Evolutionary conservation across 805 yeast species (phyloP), one percentile per base, ranked within the genome.

Genomic region (Ogataea pini): DNA sequence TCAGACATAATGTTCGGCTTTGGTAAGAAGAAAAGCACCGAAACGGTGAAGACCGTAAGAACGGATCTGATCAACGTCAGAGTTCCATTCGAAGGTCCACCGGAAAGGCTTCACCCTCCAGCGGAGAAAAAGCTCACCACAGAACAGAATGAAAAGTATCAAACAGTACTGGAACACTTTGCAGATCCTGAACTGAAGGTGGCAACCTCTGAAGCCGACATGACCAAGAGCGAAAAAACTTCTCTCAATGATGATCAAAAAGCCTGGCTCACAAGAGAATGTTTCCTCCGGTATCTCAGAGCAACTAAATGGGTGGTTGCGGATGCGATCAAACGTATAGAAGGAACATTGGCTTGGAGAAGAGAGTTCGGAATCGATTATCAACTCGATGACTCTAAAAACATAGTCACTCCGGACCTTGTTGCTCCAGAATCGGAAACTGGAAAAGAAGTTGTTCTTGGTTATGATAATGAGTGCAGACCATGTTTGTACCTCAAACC

Each of bases 401-500:
- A 78, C 54, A 54, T 47, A 1, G 69, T 85, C 28, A 83, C 79
- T 20, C 75, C 85, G 2, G 81, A 78, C 6, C 58, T 77, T 17
- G 77, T 80, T 12, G 65, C 79, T 0, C 75, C 69, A 1, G 97
- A 94, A 70, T 86, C 88, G 65, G 91, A 82, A 63, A 85, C 96
- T 0, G 99, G 99, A 48, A 94, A 94, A 67, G 89, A 92, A 68
- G 85, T 92, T 19, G 83, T 92, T 44, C 71, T 94, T 40, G 99
- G 99, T 18, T 94, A 73, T 63, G 99, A 94, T 63, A 86, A 85
- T 59, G 90, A 86, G 61, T 78, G 85, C 19, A 80, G 99, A 64
- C 98, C 99, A 4, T 92, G 97, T 61, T 71, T 94, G 29, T 92
- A 92, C 66, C 75, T 94, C 64, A 86, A 88, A 66, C 96, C 96